These are phyloP conservation scores for Stereocaulon alpinum DNA, from an alignment of 495 filamentous ascomycete species.

Conservation along the genomic window DNA sequence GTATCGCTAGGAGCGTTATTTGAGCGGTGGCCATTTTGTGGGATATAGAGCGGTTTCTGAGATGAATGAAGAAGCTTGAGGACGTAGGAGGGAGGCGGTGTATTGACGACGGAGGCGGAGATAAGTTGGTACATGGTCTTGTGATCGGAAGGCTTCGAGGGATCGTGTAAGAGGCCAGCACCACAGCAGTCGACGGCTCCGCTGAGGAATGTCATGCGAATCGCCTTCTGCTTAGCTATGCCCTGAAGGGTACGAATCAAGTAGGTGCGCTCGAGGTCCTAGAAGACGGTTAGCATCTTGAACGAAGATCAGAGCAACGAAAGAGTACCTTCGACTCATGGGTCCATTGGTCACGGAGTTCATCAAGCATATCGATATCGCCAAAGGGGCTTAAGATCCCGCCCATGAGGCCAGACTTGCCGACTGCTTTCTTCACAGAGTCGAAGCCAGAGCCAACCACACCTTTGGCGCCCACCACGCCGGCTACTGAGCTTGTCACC, in stretches of 20 bases:
- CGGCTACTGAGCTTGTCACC: conserved; percentile 84
- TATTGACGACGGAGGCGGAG: conserved; percentile 80
- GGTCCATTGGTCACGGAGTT: conserved; percentile 93
- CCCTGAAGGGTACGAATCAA: conserved; percentile 90
- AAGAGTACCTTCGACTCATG: conserved; percentile 74
- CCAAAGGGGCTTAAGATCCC: conserved; percentile 90
- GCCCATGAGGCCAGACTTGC: conserved; percentile 90
- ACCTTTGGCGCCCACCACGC: conserved; percentile 87
- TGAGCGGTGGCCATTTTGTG: conserved; percentile 78
- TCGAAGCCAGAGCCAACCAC: conserved; percentile 85
- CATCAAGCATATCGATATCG: conserved; percentile 91
- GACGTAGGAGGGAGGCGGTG: conserved; percentile 71
- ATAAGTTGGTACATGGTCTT: conserved; percentile 99
- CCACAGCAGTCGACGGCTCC: conserved; percentile 88
- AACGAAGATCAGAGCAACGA: not conserved
- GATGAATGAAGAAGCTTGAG: conserved; percentile 80
- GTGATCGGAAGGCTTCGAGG: conserved; percentile 78
- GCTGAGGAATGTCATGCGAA: conserved; percentile 93
- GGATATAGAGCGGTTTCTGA: conserved; percentile 82
- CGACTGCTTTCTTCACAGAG: conserved; percentile 89
- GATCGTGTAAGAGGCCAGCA: conserved; percentile 91
- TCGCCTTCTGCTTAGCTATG: conserved; percentile 82
- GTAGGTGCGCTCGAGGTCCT: conserved; percentile 93
- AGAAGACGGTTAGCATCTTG: not conserved
- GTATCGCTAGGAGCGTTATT: conserved; percentile 60